phyloP scores from a whole-genome alignment of 192 early-diverging fungal species.

The Chytriomyces sp. region DNA sequence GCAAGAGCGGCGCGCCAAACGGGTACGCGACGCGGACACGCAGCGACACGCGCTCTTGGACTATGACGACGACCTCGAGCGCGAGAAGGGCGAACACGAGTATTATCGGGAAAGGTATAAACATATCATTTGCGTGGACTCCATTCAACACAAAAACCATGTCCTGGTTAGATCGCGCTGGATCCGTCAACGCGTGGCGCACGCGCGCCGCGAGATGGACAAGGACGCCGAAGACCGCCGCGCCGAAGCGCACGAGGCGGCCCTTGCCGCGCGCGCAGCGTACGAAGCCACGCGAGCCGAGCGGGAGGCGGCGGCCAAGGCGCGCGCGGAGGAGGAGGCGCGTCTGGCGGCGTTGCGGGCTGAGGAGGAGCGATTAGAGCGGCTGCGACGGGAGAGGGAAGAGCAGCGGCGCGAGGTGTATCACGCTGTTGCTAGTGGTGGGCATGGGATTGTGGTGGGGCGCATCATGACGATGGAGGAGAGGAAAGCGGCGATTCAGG shows the following conservation, averaged over 20 bases:
- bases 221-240: conserved; percentile 68
- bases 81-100: conserved; percentile 59
- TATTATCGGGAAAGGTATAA: conserved; percentile 79
- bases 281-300: neutral
- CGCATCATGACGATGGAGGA: conserved; percentile 72
- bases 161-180: conserved; percentile 59
- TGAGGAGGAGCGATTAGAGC: conserved; percentile 55
- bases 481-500: conserved; percentile 61
- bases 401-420: conserved; percentile 41
- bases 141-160: no score
- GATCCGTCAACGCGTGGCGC: conserved; percentile 66
- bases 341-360: conserved; percentile 51
- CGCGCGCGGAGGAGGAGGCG: conserved; percentile 55
- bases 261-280: neutral
- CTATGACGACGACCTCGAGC: conserved; percentile 76
- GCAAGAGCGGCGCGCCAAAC: conserved; percentile 50
- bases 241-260: conserved; percentile 39
- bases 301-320: conserved; percentile 44
- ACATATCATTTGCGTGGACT: conserved; percentile 3
- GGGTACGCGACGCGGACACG: conserved; percentile 48
- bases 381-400: conserved; percentile 29
- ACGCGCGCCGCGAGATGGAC: conserved; percentile 69
- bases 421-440: conserved; percentile 29
- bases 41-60: conserved; percentile 51
- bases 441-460: conserved; percentile 46